Evolutionary conservation across 345 rosid species (phyloP), one percentile per base, ranked within the genome.

Genomic region (Citrus australasica): DNA sequence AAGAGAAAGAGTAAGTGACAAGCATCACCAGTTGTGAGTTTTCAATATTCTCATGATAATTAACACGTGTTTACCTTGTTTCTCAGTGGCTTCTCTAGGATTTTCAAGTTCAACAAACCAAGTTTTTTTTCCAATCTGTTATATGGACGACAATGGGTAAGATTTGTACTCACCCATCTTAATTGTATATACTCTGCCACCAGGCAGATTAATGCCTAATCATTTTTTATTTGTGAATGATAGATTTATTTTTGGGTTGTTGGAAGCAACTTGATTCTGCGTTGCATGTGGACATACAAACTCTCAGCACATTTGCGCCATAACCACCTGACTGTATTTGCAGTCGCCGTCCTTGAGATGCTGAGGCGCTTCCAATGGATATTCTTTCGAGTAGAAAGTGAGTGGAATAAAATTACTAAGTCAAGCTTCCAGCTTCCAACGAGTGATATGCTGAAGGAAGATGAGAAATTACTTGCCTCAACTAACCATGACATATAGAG

Each of bases 251-350:
- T 89, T 69, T 94, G 99, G 99, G 97, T 92, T 61, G 88, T 94
- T 11, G 94, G 93, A 77, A 94, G 99, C 88, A 97, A 97, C 75
- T 78, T 97, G 85, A 88, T 97, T 70, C 82, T 94, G 72, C 93
- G 99, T 6, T 94, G 98, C 76, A 86, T 97, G 4, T 97, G 98
- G 98, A 97, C 99, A 1, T 94, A 94, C 89, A 97, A 97, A 80
- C 86, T 93, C 56, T 94, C 99, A 2, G 97, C 98, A 61, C 98
- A 94, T 89, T 92, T 94, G 73, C 94, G 98, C 61, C 98, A 93
- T 75, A 94, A 97, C 76, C 91, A 97, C 84, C 85, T 92, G 42
- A 97, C 95, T 0, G 86, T 92, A 67, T 97, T 97, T 75, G 40
- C 89, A 33, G 74, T 94, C 14, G 82, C 90, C 0, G 84, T 89